Conservation (phyloP, 768 basidiomycete species). For the Pulveroboletus sp. region DNA sequence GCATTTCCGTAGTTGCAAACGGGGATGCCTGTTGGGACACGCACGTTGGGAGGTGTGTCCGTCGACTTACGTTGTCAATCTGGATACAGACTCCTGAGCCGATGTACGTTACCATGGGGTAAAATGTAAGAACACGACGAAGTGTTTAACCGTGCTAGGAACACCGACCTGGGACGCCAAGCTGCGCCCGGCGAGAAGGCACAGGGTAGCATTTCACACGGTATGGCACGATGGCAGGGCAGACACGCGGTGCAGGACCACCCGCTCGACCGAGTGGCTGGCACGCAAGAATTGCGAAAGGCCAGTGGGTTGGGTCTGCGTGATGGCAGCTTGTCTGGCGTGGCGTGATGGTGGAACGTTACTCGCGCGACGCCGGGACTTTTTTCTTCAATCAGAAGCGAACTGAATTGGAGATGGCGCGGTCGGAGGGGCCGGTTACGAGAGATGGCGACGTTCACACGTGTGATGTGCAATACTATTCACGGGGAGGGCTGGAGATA, state of each 20-base stretch:
- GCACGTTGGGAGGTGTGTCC: not conserved
- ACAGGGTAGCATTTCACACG: slow-evolving; percentile 13
- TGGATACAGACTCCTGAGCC: slow-evolving; percentile 10
- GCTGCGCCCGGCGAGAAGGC: not conserved
- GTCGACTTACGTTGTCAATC: slow-evolving; percentile 8
- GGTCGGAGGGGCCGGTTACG: not conserved
- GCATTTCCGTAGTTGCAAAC: slow-evolving; percentile 12
- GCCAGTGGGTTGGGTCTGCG: not conserved
- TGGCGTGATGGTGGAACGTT: no score
- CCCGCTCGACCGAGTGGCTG: not conserved
- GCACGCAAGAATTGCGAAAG: not conserved
- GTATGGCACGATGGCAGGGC: not conserved
- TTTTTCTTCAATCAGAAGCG: no score
- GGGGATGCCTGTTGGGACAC: not conserved
- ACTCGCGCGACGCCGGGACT: no score
- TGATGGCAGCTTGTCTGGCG: no score
- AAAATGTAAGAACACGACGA: not conserved
- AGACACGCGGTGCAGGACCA: not conserved
- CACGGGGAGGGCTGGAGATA: not conserved
- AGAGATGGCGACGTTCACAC: not conserved
- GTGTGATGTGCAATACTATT: not conserved
- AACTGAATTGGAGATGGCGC: no score
- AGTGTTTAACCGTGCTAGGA: slow-evolving; percentile 2
- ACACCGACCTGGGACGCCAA: not conserved
- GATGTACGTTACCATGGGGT: slow-evolving; percentile 14